A percentile compares a stretch with the other conserved stretches of the same genome.
Evolutionary conservation across 2,329 filamentous ascomycete species (phyloP).

Genomic region (Aspergillus brasiliensis): DNA sequence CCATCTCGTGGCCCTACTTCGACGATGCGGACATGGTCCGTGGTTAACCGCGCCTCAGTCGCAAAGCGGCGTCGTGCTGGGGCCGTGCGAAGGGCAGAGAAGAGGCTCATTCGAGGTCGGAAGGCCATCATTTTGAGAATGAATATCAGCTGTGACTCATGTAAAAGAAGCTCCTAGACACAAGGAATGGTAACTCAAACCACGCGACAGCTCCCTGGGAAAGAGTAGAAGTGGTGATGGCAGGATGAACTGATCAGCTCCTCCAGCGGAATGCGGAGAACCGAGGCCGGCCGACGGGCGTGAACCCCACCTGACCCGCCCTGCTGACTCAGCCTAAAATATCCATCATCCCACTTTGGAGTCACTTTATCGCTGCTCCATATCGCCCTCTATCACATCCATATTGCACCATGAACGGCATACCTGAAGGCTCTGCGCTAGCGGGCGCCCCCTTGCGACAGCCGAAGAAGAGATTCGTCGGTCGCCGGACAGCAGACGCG

Average conservation of each 20-base stretch:
- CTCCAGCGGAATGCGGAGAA: conserved; percentile 34
- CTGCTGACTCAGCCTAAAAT: conserved; percentile 19
- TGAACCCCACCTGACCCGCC: conserved; percentile 23
- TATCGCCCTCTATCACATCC: too few species aligned
- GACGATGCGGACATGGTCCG: conserved; percentile 55
- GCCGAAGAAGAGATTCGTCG: conserved; percentile 91
- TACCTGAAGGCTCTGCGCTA: neutral
- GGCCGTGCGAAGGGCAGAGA: conserved; percentile 30
- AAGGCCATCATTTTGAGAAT: conserved; percentile 28
- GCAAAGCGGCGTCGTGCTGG: conserved; percentile 33
- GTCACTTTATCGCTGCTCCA: neutral
- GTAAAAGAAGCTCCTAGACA: neutral
- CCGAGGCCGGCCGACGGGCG: conserved; percentile 9
- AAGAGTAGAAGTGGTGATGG: conserved; percentile 1
- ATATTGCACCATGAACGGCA: conserved; percentile 13
- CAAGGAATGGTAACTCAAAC: neutral
- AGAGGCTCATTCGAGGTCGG: conserved; percentile 30
- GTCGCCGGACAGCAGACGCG: conserved; percentile 68
- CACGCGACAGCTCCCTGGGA: neutral
- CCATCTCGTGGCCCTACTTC: conserved; percentile 58
- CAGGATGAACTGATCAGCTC: conserved; percentile 11
- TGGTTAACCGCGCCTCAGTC: conserved; percentile 45
- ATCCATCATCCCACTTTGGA: conserved; percentile 1
- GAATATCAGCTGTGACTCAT: neutral
- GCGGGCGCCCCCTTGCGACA: conserved; percentile 52